Base-by-base conservation (phyloP, 331 rosid genomes). In the Erythrophleum ivorense region DNA sequence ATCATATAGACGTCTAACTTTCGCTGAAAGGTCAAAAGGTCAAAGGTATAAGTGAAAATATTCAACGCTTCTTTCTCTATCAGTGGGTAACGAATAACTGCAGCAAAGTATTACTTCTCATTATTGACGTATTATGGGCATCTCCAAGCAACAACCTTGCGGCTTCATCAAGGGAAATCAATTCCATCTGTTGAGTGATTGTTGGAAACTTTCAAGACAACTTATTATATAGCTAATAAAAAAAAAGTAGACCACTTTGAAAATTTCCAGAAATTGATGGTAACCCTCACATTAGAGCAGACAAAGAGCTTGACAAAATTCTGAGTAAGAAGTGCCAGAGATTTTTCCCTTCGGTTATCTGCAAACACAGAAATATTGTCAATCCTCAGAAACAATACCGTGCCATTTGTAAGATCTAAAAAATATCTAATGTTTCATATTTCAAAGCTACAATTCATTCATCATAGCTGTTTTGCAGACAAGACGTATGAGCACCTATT, bases 221-320 rank as follows among this genome's bases (percentile, higher is more conserved):
- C 15, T 76, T 0, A 9, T 55, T 31, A 19, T 59, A 21, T 40
- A 2, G 14, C 3, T 7, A 74, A 64, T 21, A 3, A 73, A 54
- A 38, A 49, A 40, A 24, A 49, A 33, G 62, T 15, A 55, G 9
- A 40, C 12, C 48, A 38, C 9, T 2, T 52, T 15, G 15, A 9
- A n/a, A 45, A 41, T 75, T 18, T 18, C 0, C 54, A 46, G 21
- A 74, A 70, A 81, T 38, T 38, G 8, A 1, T 16, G 29, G 45
- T 13, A 67, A 69, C 21, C 70, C 98, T 89, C 73, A 93, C 99
- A 14, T 85, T 86, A 16, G 96, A 86, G 84, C 97, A 93, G 60
- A 95, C 85, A 70, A 95, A 95, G 71, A 95, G 98, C 91, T 95
- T 95, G 81, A 95, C 92, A 77, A 95, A 93, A 87, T 95, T 95